Base-by-base conservation (phyloP, 805 yeast genomes). In the Hanseniaspora guilliermondii region DNA sequence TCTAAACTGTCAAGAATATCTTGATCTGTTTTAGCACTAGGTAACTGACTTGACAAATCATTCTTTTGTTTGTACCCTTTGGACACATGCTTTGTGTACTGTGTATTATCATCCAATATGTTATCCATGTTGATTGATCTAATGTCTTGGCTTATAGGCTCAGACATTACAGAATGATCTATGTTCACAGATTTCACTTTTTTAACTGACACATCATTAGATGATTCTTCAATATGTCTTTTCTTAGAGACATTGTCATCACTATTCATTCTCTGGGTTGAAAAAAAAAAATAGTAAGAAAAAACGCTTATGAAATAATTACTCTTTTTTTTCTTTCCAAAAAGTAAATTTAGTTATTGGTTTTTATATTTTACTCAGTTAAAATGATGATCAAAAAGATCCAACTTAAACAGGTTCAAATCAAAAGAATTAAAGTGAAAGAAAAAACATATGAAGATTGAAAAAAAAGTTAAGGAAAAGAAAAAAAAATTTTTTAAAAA, bases 151-250 rank as follows among this genome's bases (percentile, higher is more conserved):
- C 45, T n/a, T 4, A 52, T 52, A 12, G 55, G 55, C 37, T 52
- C 55, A 11, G 55, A 36, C 55, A 52, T 52, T 12, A 52, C 55
- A 21, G 55, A 52, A 17, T 44, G 49, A 30, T 52, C 55, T n/a
- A 52, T 17, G 25, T 44, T 44, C 16, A 12, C 4, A 16, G 38
- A 8, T 22, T 47, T 47, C 21, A 47, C 33, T 9, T 47, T 46
- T 33, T 46, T 46, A 19, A 3, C 24, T 32, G 36, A 11, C 8
- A 11, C 12, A 32, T 45, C 27, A 21, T 25, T 12, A 9, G 19
- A 11, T 17, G 17, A 16, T 8, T 42, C 38, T 7, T 44, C 37
- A 12, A 32, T 21, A 7, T 44, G 36, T 44, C 47, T 44, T 22
- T 44, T 44, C 12, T 32, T 30, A 32, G 47, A 27, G n/a, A 32